phyloP scores from a whole-genome alignment of 768 basidiomycete species.

The Cystoderma amianthinum region DNA sequence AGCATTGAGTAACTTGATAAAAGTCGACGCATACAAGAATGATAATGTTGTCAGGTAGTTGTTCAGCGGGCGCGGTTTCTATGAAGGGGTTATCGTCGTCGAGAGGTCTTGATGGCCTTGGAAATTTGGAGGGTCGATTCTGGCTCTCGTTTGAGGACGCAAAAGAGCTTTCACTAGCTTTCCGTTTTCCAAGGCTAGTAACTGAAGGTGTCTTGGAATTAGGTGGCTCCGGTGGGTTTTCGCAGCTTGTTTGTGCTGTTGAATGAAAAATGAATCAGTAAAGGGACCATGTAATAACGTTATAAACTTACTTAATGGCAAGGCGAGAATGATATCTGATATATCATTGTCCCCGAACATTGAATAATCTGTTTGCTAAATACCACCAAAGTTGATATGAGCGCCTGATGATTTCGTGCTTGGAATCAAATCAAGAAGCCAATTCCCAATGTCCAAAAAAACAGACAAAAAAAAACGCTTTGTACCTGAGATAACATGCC shows the following conservation, averaged over 20 bases:
- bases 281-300: slow-evolving; percentile 1
- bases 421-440: too few species aligned
- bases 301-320: not conserved
- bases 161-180: slow-evolving; percentile 14
- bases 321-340: slow-evolving; percentile 9
- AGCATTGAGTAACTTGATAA: too few species aligned
- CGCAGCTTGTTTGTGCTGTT: slow-evolving; percentile 7
- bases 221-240: slow-evolving; percentile 7
- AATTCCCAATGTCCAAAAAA: too few species aligned
- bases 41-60: too few species aligned
- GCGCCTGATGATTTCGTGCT: too few species aligned
- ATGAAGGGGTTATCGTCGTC: slow-evolving; percentile 12
- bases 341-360: slow-evolving; percentile 17
- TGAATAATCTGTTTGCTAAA: slow-evolving; percentile 16
- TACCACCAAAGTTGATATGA: not conserved
- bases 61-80: not conserved
- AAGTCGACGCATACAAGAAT: too few species aligned
- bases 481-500: not conserved
- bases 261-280: not conserved
- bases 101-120: slow-evolving; percentile 9
- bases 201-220: slow-evolving; percentile 12
- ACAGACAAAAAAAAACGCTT: too few species aligned
- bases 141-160: slow-evolving; percentile 11
- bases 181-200: slow-evolving; percentile 19
- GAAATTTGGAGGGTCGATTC: slow-evolving; percentile 14